Evolutionary conservation across 2,329 filamentous ascomycete species (phyloP).

Genomic region (Leptographium galeiforme): DNA sequence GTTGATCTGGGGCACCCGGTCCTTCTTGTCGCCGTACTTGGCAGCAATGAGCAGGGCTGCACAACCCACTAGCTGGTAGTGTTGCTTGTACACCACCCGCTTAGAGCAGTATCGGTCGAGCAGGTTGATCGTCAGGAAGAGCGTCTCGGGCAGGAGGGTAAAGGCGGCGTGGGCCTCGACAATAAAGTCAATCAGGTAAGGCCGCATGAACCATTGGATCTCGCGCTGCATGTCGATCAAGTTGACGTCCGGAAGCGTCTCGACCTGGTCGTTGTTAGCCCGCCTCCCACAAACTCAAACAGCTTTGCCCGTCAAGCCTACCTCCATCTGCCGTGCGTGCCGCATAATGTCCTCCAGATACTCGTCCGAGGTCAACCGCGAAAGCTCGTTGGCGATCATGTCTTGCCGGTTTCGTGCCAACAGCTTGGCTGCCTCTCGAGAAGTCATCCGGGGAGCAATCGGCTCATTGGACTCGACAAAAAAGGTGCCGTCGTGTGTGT

Average conservation of each 20-base stretch:
- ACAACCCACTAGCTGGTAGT: slow-evolving; percentile 96
- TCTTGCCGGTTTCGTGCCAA: slow-evolving; percentile 74
- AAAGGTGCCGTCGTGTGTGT: slow-evolving; percentile 29
- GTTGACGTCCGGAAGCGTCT: slow-evolving; percentile 89
- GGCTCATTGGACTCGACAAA: slow-evolving; percentile 44
- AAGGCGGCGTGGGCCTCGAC: slow-evolving; percentile 95
- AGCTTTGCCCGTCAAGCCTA: slow-evolving; percentile 19
- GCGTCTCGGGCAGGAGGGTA: slow-evolving; percentile 80
- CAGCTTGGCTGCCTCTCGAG: slow-evolving; percentile 64
- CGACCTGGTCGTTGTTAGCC: slow-evolving; percentile 32
- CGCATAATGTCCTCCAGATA: slow-evolving; percentile 89
- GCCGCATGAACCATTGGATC: slow-evolving; percentile 99
- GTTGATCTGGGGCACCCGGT: slow-evolving; percentile 91
- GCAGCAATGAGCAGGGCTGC: slow-evolving; percentile 90
- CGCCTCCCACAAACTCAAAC: not conserved
- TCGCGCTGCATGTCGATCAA: slow-evolving; percentile 98
- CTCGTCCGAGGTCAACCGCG: slow-evolving; percentile 70
- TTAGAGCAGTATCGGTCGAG: slow-evolving; percentile 96
- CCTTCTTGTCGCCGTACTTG: slow-evolving; percentile 98
- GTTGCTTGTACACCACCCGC: slow-evolving; percentile 95
- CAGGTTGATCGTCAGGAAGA: slow-evolving; percentile 93
- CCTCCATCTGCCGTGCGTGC: slow-evolving; percentile 94
- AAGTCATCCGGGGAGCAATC: slow-evolving; percentile 43
- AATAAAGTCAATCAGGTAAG: slow-evolving; percentile 94
- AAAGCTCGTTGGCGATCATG: slow-evolving; percentile 79